These are phyloP conservation scores for Dittrichia graveolens DNA, from an alignment of 129 eudicot genomes.

Conservation along the genomic window DNA sequence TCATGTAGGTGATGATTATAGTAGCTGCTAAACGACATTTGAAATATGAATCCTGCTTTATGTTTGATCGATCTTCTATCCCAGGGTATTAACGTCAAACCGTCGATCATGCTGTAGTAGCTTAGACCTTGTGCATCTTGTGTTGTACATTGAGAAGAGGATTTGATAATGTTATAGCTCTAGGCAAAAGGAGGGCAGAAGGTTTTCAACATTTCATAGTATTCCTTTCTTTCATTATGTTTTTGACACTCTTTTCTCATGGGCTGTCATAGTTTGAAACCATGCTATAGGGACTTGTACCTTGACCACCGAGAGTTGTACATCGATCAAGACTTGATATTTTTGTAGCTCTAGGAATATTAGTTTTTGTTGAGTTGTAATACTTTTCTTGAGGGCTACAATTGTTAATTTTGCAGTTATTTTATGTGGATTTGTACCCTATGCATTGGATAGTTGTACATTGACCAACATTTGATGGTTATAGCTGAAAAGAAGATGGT, in stretches of 20 bases:
- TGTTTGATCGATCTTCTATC: slow-evolving; percentile 17
- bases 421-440: slow-evolving; percentile 9
- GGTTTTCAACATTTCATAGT: slow-evolving; percentile 1
- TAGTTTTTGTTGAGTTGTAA: neutral
- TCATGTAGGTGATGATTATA: slow-evolving; percentile 1
- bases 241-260: slow-evolving; percentile 16
- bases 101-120: neutral
- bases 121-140: slow-evolving; percentile 23
- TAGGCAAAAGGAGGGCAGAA: slow-evolving; percentile 7
- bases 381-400: neutral
- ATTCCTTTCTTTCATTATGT: slow-evolving; percentile 9
- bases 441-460: neutral
- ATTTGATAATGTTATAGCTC: slow-evolving; percentile 25
- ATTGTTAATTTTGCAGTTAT: neutral
- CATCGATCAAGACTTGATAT: slow-evolving; percentile 19
- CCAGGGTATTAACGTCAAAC: slow-evolving; percentile 17
- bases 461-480: neutral
- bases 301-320: slow-evolving; percentile 21
- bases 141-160: slow-evolving; percentile 16
- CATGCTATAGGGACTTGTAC: slow-evolving; percentile 22
- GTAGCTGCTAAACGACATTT: slow-evolving; percentile 17
- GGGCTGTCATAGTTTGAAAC: neutral
- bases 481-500: no score
- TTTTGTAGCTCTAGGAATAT: slow-evolving; percentile 7
- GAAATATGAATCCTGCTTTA: slow-evolving; percentile 14